A percentile compares a stretch with the other conserved stretches of the same genome.
These are phyloP conservation scores for Secale cereale DNA, from an alignment of 176 grass and related monocot species.

Conservation along the genomic window DNA sequence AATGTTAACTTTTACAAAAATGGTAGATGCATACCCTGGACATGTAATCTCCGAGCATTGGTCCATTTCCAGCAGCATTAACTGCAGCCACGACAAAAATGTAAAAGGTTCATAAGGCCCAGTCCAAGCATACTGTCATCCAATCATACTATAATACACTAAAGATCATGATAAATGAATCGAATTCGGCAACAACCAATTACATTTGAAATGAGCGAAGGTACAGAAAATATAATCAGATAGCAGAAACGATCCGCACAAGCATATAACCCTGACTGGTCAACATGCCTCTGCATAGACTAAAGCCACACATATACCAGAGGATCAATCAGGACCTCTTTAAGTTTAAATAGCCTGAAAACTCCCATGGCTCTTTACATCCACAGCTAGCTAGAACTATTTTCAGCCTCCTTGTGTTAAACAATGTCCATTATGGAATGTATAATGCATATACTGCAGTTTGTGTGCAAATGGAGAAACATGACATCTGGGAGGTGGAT, in stretches of 20 bases:
- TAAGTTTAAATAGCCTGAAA: not conserved
- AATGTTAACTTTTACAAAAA: not conserved
- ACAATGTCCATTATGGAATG: not conserved
- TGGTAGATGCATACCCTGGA: conserved; percentile 49
- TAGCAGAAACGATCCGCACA: not conserved
- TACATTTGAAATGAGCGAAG: not conserved
- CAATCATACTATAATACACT: not conserved
- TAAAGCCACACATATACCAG: not conserved
- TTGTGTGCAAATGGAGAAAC: not conserved
- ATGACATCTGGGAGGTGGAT: not conserved
- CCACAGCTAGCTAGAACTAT: not conserved
- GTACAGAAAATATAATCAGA: not conserved
- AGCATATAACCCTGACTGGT: not conserved
- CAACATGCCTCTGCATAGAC: not conserved
- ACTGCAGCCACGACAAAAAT: conserved; percentile 31
- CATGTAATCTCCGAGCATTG: conserved; percentile 51
- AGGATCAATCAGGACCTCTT: not conserved
- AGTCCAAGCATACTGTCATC: not conserved
- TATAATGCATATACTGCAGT: not conserved
- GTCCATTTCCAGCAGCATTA: conserved; percentile 58
- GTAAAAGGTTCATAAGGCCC: conserved; percentile 1
- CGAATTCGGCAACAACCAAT: not conserved
- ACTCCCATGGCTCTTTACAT: not conserved
- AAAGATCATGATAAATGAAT: not conserved
- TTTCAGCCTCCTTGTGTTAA: not conserved